These are phyloP conservation scores for Pisolithus orientalis DNA, from an alignment of 768 basidiomycete species.

Conservation along the genomic window DNA sequence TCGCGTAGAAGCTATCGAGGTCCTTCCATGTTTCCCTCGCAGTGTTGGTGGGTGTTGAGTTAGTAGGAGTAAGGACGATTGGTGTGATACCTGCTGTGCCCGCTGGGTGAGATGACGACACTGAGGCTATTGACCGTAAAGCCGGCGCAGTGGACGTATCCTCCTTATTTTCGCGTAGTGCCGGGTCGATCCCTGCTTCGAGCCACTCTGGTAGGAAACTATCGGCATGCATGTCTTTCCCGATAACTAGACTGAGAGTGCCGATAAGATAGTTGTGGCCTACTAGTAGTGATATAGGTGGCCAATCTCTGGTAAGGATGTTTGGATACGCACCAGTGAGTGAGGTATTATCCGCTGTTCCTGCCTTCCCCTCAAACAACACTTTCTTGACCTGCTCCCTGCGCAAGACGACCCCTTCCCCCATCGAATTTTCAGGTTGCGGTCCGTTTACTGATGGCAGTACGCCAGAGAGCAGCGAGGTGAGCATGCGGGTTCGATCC, in stretches of 20 bases:
- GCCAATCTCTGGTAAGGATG: background rate
- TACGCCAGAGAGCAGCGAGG: constrained; percentile 59
- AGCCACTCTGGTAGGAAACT: constrained; percentile 76
- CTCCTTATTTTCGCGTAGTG: constrained; percentile 63
- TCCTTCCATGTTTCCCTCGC: constrained; percentile 48
- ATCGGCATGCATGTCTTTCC: constrained; percentile 39
- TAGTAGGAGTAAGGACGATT: constrained; percentile 52
- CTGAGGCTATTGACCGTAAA: constrained; percentile 38
- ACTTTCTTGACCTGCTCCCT: constrained; percentile 78
- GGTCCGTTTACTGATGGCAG: constrained; percentile 31
- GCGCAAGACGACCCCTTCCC: constrained; percentile 68
- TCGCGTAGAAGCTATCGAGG: constrained; percentile 72
- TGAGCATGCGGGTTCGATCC: constrained; percentile 80
- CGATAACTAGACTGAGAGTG: constrained; percentile 57
- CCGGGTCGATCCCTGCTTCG: constrained; percentile 75
- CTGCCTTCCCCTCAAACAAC: constrained; percentile 69
- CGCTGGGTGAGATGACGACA: constrained; percentile 19
- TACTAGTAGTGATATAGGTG: constrained; percentile 13
- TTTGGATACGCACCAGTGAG: constrained; percentile 24
- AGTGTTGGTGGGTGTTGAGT: constrained; percentile 39
- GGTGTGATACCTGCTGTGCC: constrained; percentile 34
- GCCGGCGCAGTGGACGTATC: constrained; percentile 33
- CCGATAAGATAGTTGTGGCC: constrained; percentile 49
- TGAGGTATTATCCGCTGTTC: constrained; percentile 35
- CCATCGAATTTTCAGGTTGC: constrained; percentile 35